Percentiles rank a stretch among this genome's conserved stretches.
These are phyloP conservation scores for Irpex sp. DNA, from an alignment of 1,284 basidiomycete genomes.

Conservation along the genomic window DNA sequence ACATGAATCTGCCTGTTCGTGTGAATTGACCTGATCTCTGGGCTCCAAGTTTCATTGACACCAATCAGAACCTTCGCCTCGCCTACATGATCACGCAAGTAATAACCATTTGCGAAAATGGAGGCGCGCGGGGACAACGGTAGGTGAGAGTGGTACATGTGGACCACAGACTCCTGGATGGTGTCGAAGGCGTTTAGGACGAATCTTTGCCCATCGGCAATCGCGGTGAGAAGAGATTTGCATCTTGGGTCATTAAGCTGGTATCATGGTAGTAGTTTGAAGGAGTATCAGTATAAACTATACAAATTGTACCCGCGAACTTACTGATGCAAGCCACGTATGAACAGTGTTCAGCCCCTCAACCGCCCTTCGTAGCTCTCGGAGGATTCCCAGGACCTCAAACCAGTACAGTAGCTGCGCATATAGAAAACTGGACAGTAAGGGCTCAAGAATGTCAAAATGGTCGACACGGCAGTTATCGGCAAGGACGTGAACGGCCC, in stretches of 20 bases:
- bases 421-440: not conserved
- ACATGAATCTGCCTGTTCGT: not conserved
- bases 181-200: not conserved
- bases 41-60: not conserved
- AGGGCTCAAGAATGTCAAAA: not conserved
- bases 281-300: not conserved
- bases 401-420: not conserved
- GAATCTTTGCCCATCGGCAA: not conserved
- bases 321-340: not conserved
- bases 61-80: not conserved
- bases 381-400: not conserved
- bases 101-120: not conserved
- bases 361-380: not conserved
- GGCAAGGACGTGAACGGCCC: not conserved
- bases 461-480: not conserved
- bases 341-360: not conserved
- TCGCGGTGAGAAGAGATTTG: not conserved
- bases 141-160: not conserved
- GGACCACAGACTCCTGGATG: not conserved
- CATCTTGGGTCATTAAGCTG: not conserved
- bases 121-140: not conserved
- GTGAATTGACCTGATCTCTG: not conserved
- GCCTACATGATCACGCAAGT: not conserved
- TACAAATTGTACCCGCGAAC: not conserved
- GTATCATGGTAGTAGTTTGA: not conserved